These are phyloP conservation scores for Incumbomyces delicatus DNA, from an alignment of 2,329 filamentous ascomycete species.

Conservation along the genomic window DNA sequence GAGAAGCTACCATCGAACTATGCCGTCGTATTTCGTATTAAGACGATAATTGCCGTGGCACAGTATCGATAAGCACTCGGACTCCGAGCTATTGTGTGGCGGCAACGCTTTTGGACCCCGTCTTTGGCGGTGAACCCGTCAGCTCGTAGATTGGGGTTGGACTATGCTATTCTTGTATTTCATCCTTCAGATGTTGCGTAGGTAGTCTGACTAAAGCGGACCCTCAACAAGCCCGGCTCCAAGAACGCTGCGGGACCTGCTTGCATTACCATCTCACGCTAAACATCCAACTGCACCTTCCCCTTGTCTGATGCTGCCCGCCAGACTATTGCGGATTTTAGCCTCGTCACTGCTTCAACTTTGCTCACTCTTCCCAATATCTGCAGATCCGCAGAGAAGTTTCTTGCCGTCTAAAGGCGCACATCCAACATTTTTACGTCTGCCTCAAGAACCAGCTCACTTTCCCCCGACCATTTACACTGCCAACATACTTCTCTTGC, in stretches of 20 bases:
- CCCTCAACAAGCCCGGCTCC: conserved; percentile 14
- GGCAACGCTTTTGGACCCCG: neutral
- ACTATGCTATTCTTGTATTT: conserved; percentile 18
- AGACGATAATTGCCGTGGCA: conserved; percentile 1
- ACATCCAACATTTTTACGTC: conserved; percentile 5
- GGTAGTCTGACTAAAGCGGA: conserved; percentile 10
- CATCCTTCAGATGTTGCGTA: conserved; percentile 9
- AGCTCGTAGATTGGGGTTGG: conserved; percentile 14
- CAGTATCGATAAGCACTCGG: conserved; percentile 6
- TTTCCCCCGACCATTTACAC: neutral
- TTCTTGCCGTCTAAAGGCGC: neutral
- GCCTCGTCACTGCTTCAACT: conserved; percentile 7
- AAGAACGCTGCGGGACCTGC: neutral
- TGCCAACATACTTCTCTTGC: conserved; percentile 6
- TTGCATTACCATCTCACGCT: conserved; percentile 1
- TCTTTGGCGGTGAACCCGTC: conserved; percentile 7
- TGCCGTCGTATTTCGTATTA: neutral
- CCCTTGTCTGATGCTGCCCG: conserved; percentile 5
- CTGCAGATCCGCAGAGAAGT: neutral
- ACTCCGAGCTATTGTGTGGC: conserved; percentile 6
- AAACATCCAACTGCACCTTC: conserved; percentile 8
- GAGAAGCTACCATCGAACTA: conserved; percentile 1
- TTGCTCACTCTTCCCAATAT: conserved; percentile 8
- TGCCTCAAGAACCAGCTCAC: conserved; percentile 13
- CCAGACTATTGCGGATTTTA: conserved; percentile 6